Evolutionary conservation across 305 asterid genomes (phyloP), one percentile per base, ranked within the genome.

Genomic region (Stenogyne calaminthoides): DNA sequence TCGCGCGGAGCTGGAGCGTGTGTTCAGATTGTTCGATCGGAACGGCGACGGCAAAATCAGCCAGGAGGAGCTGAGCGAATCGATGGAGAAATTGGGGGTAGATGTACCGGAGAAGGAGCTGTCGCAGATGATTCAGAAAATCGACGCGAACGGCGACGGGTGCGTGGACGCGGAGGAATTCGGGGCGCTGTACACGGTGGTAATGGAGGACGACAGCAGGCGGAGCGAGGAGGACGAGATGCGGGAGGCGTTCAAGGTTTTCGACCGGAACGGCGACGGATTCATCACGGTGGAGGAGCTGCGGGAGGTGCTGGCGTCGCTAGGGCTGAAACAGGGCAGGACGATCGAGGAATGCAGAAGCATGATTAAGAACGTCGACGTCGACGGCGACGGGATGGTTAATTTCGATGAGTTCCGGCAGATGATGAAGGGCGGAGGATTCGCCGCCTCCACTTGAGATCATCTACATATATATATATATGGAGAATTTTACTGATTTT

Each of bases 351-450:
- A 84, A 10, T 88, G 93, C 80, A 84, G 80, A 71, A 39, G 64
- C 73, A 88, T 88, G 90, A 85, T 88, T 25, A 80, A 34, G 71
- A 88, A 82, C 47, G 90, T 88, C 40, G 93, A 88, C 63, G 86
- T 82, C 39, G 90, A 88, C 69, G 93, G 93, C 59, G 93, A 85
- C 80, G 93, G 93, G 0, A 88, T 14, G 86, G 93, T 88, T 12
- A 86, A 85, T 22, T 88, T 72, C 27, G 82, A 66, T 11, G 93
- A 88, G 74, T 88, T 88, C 78, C 76, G 81, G 70, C 80, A 79
- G 85, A 88, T 88, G 93, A 88, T 88, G 89, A 88, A 88, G 82
- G 85, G 90, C 47, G 93, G 90, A 8, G 93, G 89, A 16, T 88
- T 88, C 32, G 79, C 90, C 18, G 84, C 87, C 49, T 70, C 79